Evolutionary conservation across 2,329 filamentous ascomycete species (phyloP).

Genomic region (Nemania serpens): DNA sequence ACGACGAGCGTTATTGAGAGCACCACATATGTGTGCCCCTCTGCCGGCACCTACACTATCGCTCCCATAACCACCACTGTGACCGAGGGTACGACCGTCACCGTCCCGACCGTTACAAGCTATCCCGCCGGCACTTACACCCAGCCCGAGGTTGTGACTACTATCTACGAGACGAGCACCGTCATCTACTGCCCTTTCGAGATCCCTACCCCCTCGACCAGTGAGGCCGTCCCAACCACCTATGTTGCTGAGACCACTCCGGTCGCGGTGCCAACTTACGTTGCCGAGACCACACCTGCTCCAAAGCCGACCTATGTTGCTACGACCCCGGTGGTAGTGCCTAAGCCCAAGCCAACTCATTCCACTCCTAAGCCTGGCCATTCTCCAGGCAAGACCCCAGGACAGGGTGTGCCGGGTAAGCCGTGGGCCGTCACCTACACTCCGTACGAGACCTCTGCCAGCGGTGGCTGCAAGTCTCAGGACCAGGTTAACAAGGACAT

Average conservation of each 20-base stretch:
- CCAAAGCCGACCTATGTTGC: slow-evolving; percentile 19
- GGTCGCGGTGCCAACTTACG: slow-evolving; percentile 18
- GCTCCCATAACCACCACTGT: slow-evolving; percentile 68
- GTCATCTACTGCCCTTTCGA: slow-evolving; percentile 73
- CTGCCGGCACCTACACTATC: slow-evolving; percentile 76
- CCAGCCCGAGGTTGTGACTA: slow-evolving; percentile 67
- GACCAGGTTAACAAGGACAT: slow-evolving; percentile 65
- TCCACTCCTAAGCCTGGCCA: slow-evolving; percentile 35
- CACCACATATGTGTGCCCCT: slow-evolving; percentile 75
- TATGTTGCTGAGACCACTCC: slow-evolving; percentile 16
- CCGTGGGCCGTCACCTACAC: slow-evolving; percentile 82
- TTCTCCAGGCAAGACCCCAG: slow-evolving; percentile 45
- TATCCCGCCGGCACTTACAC: slow-evolving; percentile 75
- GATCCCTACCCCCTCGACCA: slow-evolving; percentile 36
- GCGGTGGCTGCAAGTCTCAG: slow-evolving; percentile 67
- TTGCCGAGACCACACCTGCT: slow-evolving; percentile 27
- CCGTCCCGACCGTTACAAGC: slow-evolving; percentile 66
- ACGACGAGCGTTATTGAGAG: slow-evolving; percentile 70
- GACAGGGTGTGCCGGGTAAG: slow-evolving; percentile 49
- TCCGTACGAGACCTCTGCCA: slow-evolving; percentile 62
- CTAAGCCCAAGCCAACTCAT: background rate
- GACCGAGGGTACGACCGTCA: slow-evolving; percentile 56
- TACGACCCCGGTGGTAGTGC: slow-evolving; percentile 10
- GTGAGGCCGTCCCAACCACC: slow-evolving; percentile 23
- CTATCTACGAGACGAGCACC: slow-evolving; percentile 69